Conservation (phyloP, 495 filamentous ascomycete genomes). For the Tuber brumale region DNA sequence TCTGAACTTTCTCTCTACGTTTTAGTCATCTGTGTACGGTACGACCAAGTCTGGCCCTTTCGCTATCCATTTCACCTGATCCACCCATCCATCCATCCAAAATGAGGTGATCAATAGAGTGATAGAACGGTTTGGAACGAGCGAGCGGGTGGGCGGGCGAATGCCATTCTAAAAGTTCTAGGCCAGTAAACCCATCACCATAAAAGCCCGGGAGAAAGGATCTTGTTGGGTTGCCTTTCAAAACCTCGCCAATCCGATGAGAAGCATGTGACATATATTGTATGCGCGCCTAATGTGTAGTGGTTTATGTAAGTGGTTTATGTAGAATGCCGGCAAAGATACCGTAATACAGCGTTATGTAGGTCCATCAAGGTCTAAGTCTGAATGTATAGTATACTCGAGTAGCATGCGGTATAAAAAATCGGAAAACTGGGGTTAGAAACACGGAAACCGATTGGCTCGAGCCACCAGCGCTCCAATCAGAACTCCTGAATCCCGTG, state of each 20-base stretch:
- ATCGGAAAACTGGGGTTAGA: too few species aligned
- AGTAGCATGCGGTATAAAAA: too few species aligned
- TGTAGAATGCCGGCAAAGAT: background rate
- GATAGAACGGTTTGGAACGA: background rate
- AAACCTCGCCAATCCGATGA: background rate
- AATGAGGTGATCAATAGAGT: background rate
- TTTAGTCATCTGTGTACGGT: background rate
- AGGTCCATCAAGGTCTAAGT: background rate
- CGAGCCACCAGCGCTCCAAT: too few species aligned
- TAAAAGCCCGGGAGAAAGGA: background rate
- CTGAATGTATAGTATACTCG: background rate
- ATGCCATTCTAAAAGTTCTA: background rate
- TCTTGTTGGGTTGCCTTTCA: background rate
- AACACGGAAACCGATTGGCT: too few species aligned
- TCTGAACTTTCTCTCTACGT: background rate
- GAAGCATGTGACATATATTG: constrained; percentile 2
- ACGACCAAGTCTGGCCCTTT: background rate
- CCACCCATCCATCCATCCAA: background rate
- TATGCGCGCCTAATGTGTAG: background rate
- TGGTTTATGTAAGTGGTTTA: background rate
- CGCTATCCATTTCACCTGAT: background rate
- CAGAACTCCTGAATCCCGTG: too few species aligned
- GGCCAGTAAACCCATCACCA: background rate
- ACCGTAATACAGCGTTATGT: background rate
- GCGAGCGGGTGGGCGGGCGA: background rate